phyloP scores from a whole-genome alignment of 2,329 filamentous ascomycete species.

The Dothideomycetes sp. region DNA sequence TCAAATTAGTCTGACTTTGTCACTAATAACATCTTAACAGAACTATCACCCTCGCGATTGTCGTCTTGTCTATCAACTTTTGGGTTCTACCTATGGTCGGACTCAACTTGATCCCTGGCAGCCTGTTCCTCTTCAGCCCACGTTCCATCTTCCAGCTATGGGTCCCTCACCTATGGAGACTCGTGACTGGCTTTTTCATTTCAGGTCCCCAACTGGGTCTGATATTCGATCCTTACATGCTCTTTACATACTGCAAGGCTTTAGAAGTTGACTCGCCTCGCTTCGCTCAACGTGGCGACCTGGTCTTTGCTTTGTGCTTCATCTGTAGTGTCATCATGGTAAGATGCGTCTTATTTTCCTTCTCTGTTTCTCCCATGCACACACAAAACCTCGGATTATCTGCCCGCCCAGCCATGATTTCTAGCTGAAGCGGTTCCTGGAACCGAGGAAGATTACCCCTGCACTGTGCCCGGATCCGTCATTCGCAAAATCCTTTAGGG shows the following conservation, averaged over 20 bases:
- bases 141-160: conserved; percentile 39
- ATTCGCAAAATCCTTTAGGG: conserved; percentile 42
- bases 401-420: conserved; percentile 41
- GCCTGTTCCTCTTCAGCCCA: conserved; percentile 47
- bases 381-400: conserved; percentile 49
- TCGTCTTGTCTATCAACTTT: conserved; percentile 54
- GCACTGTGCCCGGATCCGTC: conserved; percentile 39
- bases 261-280: conserved; percentile 64
- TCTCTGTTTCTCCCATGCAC: conserved; percentile 16
- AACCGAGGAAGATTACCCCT: conserved; percentile 46
- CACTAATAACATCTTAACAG: conserved; percentile 47
- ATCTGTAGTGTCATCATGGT: conserved; percentile 65
- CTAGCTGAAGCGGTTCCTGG: conserved; percentile 48
- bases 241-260: conserved; percentile 68
- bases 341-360: conserved; percentile 42
- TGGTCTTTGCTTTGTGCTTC: conserved; percentile 72
- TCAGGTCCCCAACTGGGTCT: conserved; percentile 49
- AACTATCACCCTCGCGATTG: conserved; percentile 56
- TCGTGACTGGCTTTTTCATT: conserved; percentile 50
- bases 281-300: conserved; percentile 66
- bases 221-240: conserved; percentile 65
- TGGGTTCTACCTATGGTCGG: conserved; percentile 35
- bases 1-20: conserved; percentile 36
- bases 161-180: conserved; percentile 52
- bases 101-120: conserved; percentile 29